A percentile compares a stretch with the other conserved stretches of the same genome.
Evolutionary conservation across 306 rosid genomes (phyloP).

Genomic region (Corylus americana): DNA sequence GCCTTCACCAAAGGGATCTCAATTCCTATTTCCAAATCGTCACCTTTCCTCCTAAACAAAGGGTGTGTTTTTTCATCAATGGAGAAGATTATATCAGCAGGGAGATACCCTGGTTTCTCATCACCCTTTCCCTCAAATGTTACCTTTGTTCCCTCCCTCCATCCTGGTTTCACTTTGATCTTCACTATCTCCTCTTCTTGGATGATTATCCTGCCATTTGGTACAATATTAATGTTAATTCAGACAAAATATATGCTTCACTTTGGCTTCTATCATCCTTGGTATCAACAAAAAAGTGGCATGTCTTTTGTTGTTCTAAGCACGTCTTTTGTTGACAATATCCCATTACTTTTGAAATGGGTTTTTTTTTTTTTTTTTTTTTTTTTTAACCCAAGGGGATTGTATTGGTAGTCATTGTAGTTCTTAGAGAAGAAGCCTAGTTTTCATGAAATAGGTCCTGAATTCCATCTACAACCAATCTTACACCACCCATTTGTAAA

Average conservation of each 20-base stretch:
- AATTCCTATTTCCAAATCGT: slow-evolving; percentile 64
- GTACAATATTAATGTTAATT: slow-evolving; percentile 22
- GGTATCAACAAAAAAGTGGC: not conserved
- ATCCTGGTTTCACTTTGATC: slow-evolving; percentile 83
- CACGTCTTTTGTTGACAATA: too few relatives aligned
- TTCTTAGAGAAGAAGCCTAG: too few relatives aligned
- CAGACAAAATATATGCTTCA: not conserved
- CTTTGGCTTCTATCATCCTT: not conserved
- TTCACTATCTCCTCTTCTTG: slow-evolving; percentile 63
- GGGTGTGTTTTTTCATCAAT: slow-evolving; percentile 74
- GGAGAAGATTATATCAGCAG: slow-evolving; percentile 67
- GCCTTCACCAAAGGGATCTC: slow-evolving; percentile 73
- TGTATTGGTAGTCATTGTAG: too few relatives aligned
- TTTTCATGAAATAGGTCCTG: not conserved
- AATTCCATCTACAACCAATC: too few relatives aligned
- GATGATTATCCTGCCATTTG: slow-evolving; percentile 54
- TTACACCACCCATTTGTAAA: too few relatives aligned
- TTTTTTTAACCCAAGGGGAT: too few relatives aligned
- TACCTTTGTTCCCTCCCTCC: slow-evolving; percentile 84
- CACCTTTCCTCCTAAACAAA: slow-evolving; percentile 62
- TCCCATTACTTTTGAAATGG: too few relatives aligned
- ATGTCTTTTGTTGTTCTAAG: too few relatives aligned
- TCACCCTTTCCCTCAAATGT: slow-evolving; percentile 87
- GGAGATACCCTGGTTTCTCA: slow-evolving; percentile 91
- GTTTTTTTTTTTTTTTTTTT: too few relatives aligned